These are phyloP conservation scores for Crithidia sp. DNA, from an alignment of 208 protist species.

Conservation along the genomic window DNA sequence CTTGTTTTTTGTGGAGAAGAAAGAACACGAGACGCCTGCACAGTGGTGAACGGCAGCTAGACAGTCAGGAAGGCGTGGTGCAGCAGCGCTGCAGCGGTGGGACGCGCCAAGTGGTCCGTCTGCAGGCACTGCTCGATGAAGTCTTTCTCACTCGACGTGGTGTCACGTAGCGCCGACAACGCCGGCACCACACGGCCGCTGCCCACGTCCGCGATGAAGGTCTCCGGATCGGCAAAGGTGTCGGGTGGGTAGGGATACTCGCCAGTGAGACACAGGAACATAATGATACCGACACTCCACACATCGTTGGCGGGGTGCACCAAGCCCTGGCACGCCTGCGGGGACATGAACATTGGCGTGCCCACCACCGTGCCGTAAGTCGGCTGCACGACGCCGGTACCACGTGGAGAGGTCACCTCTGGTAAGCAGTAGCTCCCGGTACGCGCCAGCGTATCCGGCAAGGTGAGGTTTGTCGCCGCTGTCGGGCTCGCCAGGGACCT, in stretches of 20 bases:
- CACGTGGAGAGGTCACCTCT: background rate
- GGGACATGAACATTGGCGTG: conserved; percentile 83
- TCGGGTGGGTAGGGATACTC: conserved; percentile 56
- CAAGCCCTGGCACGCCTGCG: conserved; percentile 68
- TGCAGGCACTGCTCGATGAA: conserved; percentile 62
- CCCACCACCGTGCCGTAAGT: conserved; percentile 40
- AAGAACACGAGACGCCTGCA: background rate
- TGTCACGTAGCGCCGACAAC: conserved; percentile 35
- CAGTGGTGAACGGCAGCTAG: background rate
- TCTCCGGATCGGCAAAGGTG: conserved; percentile 36
- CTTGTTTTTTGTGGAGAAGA: background rate
- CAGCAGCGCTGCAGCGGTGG: conserved; percentile 47
- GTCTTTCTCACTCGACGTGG: conserved; percentile 21
- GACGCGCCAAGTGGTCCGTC: conserved; percentile 30
- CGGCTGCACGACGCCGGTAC: background rate
- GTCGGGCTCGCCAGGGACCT: background rate
- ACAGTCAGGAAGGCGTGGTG: conserved; percentile 56
- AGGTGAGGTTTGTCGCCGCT: background rate
- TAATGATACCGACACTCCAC: conserved; percentile 79
- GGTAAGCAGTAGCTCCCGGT: conserved; percentile 1
- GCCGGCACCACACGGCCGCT: conserved; percentile 28
- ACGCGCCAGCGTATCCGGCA: background rate
- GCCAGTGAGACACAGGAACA: conserved; percentile 74
- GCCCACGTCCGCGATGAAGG: conserved; percentile 49
- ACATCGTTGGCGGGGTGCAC: conserved; percentile 73